Evolutionary conservation across 352 stramenopile genomes (phyloP).

Genomic region (Globisporangium polare): DNA sequence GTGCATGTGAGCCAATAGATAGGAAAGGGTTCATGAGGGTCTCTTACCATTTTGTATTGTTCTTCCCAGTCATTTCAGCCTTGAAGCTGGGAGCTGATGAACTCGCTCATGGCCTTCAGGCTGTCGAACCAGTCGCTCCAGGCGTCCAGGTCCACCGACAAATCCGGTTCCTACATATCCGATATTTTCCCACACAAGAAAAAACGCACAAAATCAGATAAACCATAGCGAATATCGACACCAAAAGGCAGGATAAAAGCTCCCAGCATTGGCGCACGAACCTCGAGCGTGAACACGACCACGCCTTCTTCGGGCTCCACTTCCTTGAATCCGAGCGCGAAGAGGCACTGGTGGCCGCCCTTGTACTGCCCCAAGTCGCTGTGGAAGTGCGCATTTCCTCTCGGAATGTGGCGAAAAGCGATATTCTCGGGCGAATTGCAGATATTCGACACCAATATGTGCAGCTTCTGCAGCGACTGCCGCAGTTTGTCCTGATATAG

Average conservation of each 20-base stretch:
- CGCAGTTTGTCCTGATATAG: conserved; percentile 25
- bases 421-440: conserved; percentile 66
- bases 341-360: conserved; percentile 56
- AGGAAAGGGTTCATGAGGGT: not conserved
- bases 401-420: conserved; percentile 65
- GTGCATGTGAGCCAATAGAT: conserved; percentile 36
- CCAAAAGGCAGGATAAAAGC: too few relatives aligned
- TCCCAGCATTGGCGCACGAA: conserved; percentile 13
- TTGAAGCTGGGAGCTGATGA: conserved; percentile 34
- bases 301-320: conserved; percentile 41
- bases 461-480: conserved; percentile 45
- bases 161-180: conserved; percentile 55
- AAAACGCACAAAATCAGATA: not conserved
- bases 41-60: not conserved
- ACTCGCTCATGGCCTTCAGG: conserved; percentile 59
- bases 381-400: conserved; percentile 70
- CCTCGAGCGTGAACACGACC: conserved; percentile 65
- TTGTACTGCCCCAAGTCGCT: conserved; percentile 59
- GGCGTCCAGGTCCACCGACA: conserved; percentile 65
- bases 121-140: conserved; percentile 83
- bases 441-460: conserved; percentile 57
- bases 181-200: not conserved
- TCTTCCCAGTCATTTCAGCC: not conserved
- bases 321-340: conserved; percentile 70
- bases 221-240: not conserved